Base-by-base conservation (phyloP, 2,329 filamentous ascomycete genomes). In the Zasmidium cellare region DNA sequence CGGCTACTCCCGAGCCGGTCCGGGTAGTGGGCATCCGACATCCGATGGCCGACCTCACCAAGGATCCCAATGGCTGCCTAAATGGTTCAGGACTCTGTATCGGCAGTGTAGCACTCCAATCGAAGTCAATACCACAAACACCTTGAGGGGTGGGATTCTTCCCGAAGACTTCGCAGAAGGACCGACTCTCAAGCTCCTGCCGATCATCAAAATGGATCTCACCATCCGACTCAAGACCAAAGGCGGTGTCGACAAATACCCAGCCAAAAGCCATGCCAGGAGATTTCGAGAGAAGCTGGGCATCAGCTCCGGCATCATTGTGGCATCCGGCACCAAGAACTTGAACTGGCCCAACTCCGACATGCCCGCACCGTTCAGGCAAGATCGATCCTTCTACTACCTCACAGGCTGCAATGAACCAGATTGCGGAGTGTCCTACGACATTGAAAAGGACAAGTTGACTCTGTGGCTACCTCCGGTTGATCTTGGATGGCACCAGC, bases 381-480 rank as follows among this genome's bases (percentile, higher is more conserved):
- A 81, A 24, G 71, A 69, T 62, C 88, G 94, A 55, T 90, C 87
- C 74, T 99, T 99, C 79, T 97, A 90, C 84, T 99, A 99, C 76
- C 81, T 97, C 46, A 93, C 91, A 22, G 94, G 94, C 67, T 96
- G 87, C 71, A 83, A 87, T 61, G 82, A 96, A 25, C 84, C 92
- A 58, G 92, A 97, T 75, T 88, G 88, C 68, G 87, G 87, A 72
- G 84, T 91, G 59, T 83, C 88, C 56, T 96, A 97, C 79, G 88
- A 96, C 64, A 87, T 96, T 57, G 79, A 83, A 47, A 82, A 84
- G 49, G 83, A 86, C 64, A 85, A 86, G 67, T 84, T 92, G 44
- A 96, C 88, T 2, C 85, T 99, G 50, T 99, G 92, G 78, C 93
- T 99, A 67, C 93, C 94, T 1, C 90, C 92, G 16, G 84, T 92